Percentiles rank a stretch among this genome's conserved stretches.
These are phyloP conservation scores for Aureobasidium sp. DNA, from an alignment of 2,329 filamentous ascomycete species.

Conservation along the genomic window DNA sequence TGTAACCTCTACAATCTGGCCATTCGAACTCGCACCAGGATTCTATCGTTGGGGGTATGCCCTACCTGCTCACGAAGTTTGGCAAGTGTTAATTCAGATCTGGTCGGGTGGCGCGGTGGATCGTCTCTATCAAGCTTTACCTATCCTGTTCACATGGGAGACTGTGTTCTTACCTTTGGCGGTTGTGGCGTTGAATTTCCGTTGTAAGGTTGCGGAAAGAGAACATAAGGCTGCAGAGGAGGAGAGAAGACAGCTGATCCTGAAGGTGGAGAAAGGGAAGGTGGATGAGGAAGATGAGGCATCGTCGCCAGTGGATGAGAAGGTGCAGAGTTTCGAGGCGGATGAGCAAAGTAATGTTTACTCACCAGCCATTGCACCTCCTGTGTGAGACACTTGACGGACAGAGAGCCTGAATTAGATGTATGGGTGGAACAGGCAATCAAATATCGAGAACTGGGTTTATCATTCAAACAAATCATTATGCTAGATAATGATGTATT, in stretches of 20 bases:
- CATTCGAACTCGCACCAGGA: conserved; percentile 46
- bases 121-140: conserved; percentile 43
- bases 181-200: conserved; percentile 27
- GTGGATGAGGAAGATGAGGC: background rate
- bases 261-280: background rate
- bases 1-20: conserved; percentile 47
- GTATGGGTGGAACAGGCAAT: too few species aligned
- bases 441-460: background rate
- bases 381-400: background rate
- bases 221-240: conserved; percentile 18
- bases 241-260: conserved; percentile 2
- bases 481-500: background rate
- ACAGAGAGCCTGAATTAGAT: too few species aligned
- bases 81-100: conserved; percentile 46
- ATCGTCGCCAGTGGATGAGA: background rate
- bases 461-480: background rate
- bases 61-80: conserved; percentile 46
- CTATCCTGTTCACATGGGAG: conserved; percentile 49
- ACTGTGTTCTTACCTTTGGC: conserved; percentile 30
- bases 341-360: background rate
- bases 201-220: conserved; percentile 24
- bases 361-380: background rate
- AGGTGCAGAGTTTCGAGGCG: background rate
- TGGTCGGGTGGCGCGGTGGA: conserved; percentile 51
- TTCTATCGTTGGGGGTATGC: conserved; percentile 48